These are phyloP conservation scores for Parasitella parasitica DNA, from an alignment of 371 early-diverging fungal species.

Conservation along the genomic window DNA sequence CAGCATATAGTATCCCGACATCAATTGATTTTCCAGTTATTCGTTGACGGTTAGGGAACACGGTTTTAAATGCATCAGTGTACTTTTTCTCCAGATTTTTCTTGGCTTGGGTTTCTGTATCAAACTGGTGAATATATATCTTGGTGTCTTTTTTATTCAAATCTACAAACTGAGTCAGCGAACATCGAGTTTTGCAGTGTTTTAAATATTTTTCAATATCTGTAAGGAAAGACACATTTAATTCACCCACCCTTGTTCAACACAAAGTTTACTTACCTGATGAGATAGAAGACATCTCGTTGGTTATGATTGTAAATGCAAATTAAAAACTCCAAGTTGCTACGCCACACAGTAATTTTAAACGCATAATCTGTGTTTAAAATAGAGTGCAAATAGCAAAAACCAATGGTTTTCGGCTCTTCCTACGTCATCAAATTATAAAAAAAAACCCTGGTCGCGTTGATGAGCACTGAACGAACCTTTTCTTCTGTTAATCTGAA, in stretches of 20 bases:
- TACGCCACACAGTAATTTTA: background rate
- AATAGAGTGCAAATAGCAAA: background rate
- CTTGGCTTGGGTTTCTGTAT: slow-evolving; percentile 12
- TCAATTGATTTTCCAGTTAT: slow-evolving; percentile 10
- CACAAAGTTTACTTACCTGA: slow-evolving; percentile 14
- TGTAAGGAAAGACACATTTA: slow-evolving; percentile 8
- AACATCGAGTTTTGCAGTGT: slow-evolving; percentile 2
- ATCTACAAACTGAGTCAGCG: slow-evolving; percentile 12
- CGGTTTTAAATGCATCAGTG: slow-evolving; percentile 5
- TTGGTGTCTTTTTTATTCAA: slow-evolving; percentile 9
- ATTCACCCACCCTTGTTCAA: slow-evolving; percentile 7
- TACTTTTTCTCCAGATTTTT: slow-evolving; percentile 13
- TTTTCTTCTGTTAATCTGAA: background rate
- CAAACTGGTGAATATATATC: slow-evolving; percentile 12
- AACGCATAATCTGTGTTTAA: background rate
- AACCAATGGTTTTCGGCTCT: background rate
- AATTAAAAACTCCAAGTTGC: background rate
- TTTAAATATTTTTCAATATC: slow-evolving; percentile 18
- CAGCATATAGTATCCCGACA: slow-evolving; percentile 7
- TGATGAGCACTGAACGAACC: background rate
- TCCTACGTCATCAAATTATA: background rate
- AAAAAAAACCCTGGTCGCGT: no score
- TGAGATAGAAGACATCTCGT: slow-evolving; percentile 12
- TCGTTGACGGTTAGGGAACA: slow-evolving; percentile 7
- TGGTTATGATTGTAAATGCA: background rate